phyloP scores from a whole-genome alignment of 805 yeast genomes.

The Zygoascus tannicola region DNA sequence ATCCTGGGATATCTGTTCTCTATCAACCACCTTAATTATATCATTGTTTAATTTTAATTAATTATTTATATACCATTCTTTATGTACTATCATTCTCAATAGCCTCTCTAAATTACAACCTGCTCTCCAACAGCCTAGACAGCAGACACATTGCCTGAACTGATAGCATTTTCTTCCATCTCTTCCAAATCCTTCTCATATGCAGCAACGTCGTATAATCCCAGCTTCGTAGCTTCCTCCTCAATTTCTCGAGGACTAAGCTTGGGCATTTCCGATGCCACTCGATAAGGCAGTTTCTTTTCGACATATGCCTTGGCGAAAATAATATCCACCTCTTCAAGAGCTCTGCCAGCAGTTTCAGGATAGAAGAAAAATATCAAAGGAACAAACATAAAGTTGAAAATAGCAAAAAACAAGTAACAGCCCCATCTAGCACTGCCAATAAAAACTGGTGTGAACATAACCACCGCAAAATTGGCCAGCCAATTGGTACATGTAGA shows the following conservation, averaged over 20 bases:
- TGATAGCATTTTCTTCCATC: constrained; percentile 12
- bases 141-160: not conserved
- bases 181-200: constrained; percentile 8
- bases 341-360: constrained; percentile 66
- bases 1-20: too few relatives aligned
- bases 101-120: too few relatives aligned
- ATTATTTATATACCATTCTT: too few relatives aligned
- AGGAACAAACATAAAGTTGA: constrained; percentile 53
- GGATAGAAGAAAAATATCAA: constrained; percentile 61
- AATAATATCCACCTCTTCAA: constrained; percentile 62
- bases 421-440: constrained; percentile 45
- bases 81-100: too few relatives aligned
- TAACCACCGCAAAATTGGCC: constrained; percentile 54
- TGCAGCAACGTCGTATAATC: constrained; percentile 29
- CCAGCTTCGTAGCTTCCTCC: constrained; percentile 49
- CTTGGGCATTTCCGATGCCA: constrained; percentile 55
- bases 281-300: constrained; percentile 48
- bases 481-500: constrained; percentile 62
- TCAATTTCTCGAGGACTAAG: constrained; percentile 49
- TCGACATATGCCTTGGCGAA: constrained; percentile 51
- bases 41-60: too few relatives aligned
- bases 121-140: too few relatives aligned
- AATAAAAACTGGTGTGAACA: constrained; percentile 54
- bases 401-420: constrained; percentile 57
- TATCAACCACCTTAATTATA: too few relatives aligned